Conservation (phyloP, 1,284 basidiomycete species). For the Apiotrichum gamsii region DNA sequence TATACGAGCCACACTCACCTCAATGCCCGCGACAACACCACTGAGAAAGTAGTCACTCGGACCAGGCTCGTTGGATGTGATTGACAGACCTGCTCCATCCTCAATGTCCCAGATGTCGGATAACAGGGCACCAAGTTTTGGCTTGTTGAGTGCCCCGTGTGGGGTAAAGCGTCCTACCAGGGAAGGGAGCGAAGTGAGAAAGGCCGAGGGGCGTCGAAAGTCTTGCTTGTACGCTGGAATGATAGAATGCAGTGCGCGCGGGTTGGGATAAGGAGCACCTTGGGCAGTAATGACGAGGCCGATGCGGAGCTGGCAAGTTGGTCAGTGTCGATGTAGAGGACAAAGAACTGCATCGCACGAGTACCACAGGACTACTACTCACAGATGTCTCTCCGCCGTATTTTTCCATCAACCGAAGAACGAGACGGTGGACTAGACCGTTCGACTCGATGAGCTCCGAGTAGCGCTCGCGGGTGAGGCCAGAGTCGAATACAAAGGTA, state of each 20-base stretch:
- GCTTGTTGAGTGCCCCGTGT: constrained; percentile 3
- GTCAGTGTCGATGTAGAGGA: not conserved
- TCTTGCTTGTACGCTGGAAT: constrained; percentile 19
- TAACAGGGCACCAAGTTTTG: constrained; percentile 9
- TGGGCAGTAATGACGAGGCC: constrained; percentile 19
- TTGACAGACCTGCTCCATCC: constrained; percentile 15
- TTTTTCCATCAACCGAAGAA: constrained; percentile 42
- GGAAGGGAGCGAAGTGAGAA: constrained; percentile 33
- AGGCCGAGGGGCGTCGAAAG: constrained; percentile 24
- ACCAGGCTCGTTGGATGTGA: constrained; percentile 16
- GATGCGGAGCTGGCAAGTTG: constrained; percentile 13
- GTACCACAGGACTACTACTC: too few relatives aligned
- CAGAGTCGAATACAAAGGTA: constrained; percentile 37
- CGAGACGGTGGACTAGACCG: constrained; percentile 37
- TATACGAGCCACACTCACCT: constrained; percentile 13
- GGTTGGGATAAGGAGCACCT: constrained; percentile 14
- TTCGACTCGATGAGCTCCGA: constrained; percentile 32
- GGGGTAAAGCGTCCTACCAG: constrained; percentile 19
- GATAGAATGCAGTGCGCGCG: constrained; percentile 13
- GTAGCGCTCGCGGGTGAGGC: constrained; percentile 31
- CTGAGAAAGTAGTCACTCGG: constrained; percentile 17
- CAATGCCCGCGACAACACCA: constrained; percentile 17
- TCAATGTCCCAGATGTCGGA: constrained; percentile 19
- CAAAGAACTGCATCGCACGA: not conserved
- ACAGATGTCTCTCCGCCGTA: constrained; percentile 29